Conservation (phyloP, 2,329 filamentous ascomycete species). For the Lachnum nothofagi region DNA sequence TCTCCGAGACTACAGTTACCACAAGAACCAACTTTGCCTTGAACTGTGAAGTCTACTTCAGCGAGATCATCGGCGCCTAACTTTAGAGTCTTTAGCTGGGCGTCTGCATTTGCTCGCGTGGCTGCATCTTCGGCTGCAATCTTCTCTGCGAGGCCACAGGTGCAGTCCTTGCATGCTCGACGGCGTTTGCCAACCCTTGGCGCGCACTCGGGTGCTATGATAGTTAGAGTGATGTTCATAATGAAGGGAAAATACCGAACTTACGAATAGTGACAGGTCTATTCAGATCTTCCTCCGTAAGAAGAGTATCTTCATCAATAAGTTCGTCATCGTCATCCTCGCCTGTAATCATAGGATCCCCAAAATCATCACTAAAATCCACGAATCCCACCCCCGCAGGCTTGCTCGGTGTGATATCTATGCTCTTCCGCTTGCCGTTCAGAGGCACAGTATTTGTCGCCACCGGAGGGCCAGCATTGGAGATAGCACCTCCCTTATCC, state of each 20-base stretch:
- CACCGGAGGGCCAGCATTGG: conserved; percentile 34
- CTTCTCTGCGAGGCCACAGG: conserved; percentile 82
- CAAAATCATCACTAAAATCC: conserved; percentile 61
- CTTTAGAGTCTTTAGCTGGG: conserved; percentile 60
- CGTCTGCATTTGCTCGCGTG: conserved; percentile 60
- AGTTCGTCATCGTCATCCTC: conserved; percentile 71
- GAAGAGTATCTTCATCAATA: conserved; percentile 83
- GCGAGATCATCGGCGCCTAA: conserved; percentile 72
- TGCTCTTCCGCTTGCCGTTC: conserved; percentile 26
- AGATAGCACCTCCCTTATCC: conserved; percentile 48
- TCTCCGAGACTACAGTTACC: conserved; percentile 92
- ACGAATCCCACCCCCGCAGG: conserved; percentile 63
- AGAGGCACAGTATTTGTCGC: conserved; percentile 29
- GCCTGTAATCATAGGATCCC: conserved; percentile 43
- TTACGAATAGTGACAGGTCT: conserved; percentile 74
- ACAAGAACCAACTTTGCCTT: conserved; percentile 92
- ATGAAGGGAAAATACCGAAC: conserved; percentile 35
- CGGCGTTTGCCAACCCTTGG: conserved; percentile 84
- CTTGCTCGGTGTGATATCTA: conserved; percentile 23
- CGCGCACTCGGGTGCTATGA: conserved; percentile 72
- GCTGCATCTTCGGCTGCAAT: conserved; percentile 78
- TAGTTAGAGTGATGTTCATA: conserved; percentile 7
- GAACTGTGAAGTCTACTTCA: conserved; percentile 94
- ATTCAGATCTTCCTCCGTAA: conserved; percentile 79
- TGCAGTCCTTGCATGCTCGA: conserved; percentile 96